Evolutionary conservation across 2,329 filamentous ascomycete species (phyloP), one percentile per base, ranked within the genome.

Genomic region (Rachicladosporium sp.): DNA sequence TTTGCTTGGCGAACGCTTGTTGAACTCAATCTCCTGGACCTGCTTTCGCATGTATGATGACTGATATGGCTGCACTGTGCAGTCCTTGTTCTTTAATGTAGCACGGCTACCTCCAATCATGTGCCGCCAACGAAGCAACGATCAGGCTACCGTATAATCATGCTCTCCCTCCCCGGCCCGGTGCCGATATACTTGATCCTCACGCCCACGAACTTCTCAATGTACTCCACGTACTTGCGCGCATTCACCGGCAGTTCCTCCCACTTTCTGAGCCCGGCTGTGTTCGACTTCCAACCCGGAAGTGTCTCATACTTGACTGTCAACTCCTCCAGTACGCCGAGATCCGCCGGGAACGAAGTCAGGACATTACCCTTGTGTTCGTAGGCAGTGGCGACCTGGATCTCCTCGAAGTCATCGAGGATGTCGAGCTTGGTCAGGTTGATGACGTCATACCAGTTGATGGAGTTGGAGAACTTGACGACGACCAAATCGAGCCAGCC

Each of bases 311-410:
- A 86, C 30, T 75, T 68, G 11, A 82, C 75, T 52, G 80, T 71
- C 40, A 75, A 69, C 38, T 67, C 64, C 21, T 71, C 70, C 10
- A 85, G 65, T 29, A 70, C 57, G 32, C 67, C 62, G 10, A 76
- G 67, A 51, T 81, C 73, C 6, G 78, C 76, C 4, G 76, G 82
- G 69, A 82, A 85, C 9, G 70, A 74, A 11, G 72, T 66, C 8
- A 81, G 59, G 40, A 65, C 62, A 52, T 71, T 55, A 33, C 73
- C 74, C 37, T 73, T 69, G 53, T 73, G 49, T 9, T 66, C 66
- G 64, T 93, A 93, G 2, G 74, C 77, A 10, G 81, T 74, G 11
- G 81, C 82, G 37, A 84, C 69, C 60, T 87, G 82, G 62, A 93
- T 73, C 53, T 76, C 78, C 6, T 74, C 68, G 57, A 93, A 86